Evolutionary conservation across 1,284 basidiomycete genomes (phyloP).

Genomic region (Vanrija sp.): DNA sequence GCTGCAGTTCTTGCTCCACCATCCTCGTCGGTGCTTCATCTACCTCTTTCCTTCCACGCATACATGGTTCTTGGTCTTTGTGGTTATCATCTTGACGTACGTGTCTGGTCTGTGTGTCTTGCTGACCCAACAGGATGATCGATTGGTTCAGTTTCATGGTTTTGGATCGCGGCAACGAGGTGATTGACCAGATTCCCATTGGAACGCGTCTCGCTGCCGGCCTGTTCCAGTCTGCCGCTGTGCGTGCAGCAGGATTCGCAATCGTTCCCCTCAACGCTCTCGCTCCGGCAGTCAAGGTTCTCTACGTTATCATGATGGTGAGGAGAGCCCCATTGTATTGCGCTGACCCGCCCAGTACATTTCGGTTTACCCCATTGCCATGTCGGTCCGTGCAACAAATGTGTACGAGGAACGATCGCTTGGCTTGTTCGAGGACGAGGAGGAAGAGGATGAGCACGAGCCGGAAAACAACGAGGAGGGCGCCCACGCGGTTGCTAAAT

Average conservation of each 20-base stretch:
- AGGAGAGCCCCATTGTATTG: not conserved
- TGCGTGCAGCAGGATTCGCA: constrained; percentile 82
- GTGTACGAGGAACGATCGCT: constrained; percentile 91
- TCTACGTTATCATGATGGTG: constrained; percentile 79
- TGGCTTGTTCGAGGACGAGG: constrained; percentile 63
- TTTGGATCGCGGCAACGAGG: constrained; percentile 73
- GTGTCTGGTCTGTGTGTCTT: not conserved
- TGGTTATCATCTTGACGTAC: constrained; percentile 67
- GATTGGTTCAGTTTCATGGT: constrained; percentile 89
- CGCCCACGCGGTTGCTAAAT: constrained; percentile 47
- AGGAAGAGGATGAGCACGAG: constrained; percentile 52
- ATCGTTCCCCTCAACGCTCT: constrained; percentile 67
- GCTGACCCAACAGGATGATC: constrained; percentile 39
- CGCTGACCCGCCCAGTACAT: constrained; percentile 49
- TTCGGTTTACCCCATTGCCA: constrained; percentile 54
- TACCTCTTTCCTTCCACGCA: constrained; percentile 94
- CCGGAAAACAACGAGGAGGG: constrained; percentile 47
- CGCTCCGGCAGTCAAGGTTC: constrained; percentile 74
- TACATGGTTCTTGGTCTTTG: constrained; percentile 81
- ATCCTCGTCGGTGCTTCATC: constrained; percentile 79
- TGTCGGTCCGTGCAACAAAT: constrained; percentile 91
- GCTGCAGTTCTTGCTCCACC: constrained; percentile 86
- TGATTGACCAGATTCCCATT: constrained; percentile 65
- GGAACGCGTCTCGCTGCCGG: constrained; percentile 65
- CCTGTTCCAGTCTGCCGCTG: constrained; percentile 66